These are phyloP conservation scores for Cystobasidium ongulense DNA, from an alignment of 768 basidiomycete genomes.

Conservation along the genomic window DNA sequence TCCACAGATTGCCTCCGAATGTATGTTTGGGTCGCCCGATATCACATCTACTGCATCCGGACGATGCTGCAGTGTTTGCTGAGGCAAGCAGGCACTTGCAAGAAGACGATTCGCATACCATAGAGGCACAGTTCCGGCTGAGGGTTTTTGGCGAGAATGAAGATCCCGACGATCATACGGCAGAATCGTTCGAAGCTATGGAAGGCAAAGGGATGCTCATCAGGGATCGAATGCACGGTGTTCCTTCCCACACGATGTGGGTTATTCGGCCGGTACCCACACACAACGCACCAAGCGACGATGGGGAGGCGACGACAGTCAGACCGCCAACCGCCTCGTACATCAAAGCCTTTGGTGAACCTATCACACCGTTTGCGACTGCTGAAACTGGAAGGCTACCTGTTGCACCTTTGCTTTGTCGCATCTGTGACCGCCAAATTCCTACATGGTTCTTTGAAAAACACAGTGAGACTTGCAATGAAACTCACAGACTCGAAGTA, in stretches of 20 bases:
- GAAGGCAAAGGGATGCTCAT: slow-evolving; percentile 99
- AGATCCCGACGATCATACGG: slow-evolving; percentile 38
- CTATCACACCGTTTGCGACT: slow-evolving; percentile 71
- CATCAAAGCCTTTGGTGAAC: slow-evolving; percentile 37
- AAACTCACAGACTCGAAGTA: slow-evolving; percentile 89
- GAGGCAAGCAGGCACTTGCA: slow-evolving; percentile 76
- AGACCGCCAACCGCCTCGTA: slow-evolving; percentile 33
- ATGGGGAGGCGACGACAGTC: slow-evolving; percentile 25
- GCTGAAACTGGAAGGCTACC: slow-evolving; percentile 59
- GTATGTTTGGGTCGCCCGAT: slow-evolving; percentile 69
- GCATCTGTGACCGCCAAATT: slow-evolving; percentile 92
- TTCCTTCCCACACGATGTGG: slow-evolving; percentile 83
- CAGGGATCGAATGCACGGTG: slow-evolving; percentile 78
- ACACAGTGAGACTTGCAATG: slow-evolving; percentile 97
- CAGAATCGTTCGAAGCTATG: slow-evolving; percentile 60
- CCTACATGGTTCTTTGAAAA: slow-evolving; percentile 99
- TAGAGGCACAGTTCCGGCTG: slow-evolving; percentile 82
- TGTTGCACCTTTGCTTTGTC: slow-evolving; percentile 76
- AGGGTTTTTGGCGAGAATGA: slow-evolving; percentile 46
- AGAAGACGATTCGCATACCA: slow-evolving; percentile 85
- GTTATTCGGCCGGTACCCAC: slow-evolving; percentile 38
- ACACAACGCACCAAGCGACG: slow-evolving; percentile 10
- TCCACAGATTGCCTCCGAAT: slow-evolving; percentile 59
- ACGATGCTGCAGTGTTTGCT: slow-evolving; percentile 72
- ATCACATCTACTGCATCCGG: slow-evolving; percentile 67